Evolutionary conservation across 2,329 filamentous ascomycete genomes (phyloP).

Genomic region (Albifimbria verrucaria): DNA sequence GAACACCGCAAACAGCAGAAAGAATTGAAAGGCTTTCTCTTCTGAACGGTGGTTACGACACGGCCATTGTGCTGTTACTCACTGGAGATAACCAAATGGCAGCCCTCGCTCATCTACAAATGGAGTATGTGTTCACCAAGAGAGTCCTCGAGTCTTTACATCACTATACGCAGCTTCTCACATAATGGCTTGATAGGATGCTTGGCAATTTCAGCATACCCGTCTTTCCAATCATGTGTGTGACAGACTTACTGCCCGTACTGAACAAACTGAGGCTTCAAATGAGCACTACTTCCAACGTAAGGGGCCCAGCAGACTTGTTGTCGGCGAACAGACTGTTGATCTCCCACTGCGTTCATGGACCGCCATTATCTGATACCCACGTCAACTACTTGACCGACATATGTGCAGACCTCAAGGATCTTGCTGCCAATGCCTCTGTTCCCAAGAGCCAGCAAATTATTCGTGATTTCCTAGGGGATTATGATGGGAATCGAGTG

Average conservation of each 20-base stretch:
- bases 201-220: conserved; percentile 30
- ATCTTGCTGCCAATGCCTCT: conserved; percentile 20
- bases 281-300: conserved; percentile 1
- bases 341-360: conserved; percentile 21
- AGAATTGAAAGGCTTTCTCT: conserved; percentile 39
- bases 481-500: conserved; percentile 23
- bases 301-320: no score
- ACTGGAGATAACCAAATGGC: conserved; percentile 26
- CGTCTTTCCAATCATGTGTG: conserved; percentile 38
- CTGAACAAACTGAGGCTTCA: conserved; percentile 36
- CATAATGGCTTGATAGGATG: conserved; percentile 22
- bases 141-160: background rate
- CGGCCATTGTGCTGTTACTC: conserved; percentile 44
- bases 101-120: conserved; percentile 39
- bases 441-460: conserved; percentile 12
- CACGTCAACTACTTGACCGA: conserved; percentile 25
- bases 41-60: conserved; percentile 35
- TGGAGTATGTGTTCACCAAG: conserved; percentile 29
- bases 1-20: conserved; percentile 18
- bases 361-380: conserved; percentile 19
- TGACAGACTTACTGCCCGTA: conserved; percentile 29
- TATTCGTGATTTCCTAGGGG: conserved; percentile 25
- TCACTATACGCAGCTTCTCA: background rate
- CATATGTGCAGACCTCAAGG: conserved; percentile 19
- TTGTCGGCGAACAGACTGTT: conserved; percentile 11